Conservation (phyloP, 164 flowering plant genomes). For the Brasenia schreberi region DNA sequence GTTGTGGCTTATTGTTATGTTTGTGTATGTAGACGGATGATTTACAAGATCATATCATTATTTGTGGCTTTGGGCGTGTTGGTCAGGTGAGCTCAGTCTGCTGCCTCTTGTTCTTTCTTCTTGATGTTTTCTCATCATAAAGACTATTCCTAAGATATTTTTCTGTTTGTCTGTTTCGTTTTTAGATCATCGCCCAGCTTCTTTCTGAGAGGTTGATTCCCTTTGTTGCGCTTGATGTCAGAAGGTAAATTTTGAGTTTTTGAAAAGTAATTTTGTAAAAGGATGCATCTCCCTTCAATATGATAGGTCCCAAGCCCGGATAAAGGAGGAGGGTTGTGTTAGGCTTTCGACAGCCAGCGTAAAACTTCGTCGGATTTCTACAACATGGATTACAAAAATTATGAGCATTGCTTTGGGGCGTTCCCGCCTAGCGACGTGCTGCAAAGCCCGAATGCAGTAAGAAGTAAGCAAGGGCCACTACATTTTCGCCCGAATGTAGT, state of each 20-base stretch:
- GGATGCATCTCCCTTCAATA: no score
- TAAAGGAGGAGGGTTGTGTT: no score
- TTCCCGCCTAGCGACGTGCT: no score
- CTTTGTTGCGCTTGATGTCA: constrained; percentile 98
- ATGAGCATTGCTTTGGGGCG: no score
- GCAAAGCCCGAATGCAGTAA: no score
- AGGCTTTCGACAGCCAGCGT: no score
- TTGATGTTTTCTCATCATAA: neutral
- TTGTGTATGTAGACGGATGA: constrained; percentile 83
- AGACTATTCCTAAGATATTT: neutral
- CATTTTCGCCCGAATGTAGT: no score
- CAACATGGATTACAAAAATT: no score
- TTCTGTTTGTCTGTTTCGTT: constrained; percentile 3
- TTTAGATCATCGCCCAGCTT: constrained; percentile 97
- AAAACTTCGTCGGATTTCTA: no score
- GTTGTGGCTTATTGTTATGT: neutral
- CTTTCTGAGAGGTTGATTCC: constrained; percentile 96
- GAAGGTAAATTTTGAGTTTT: constrained; percentile 41
- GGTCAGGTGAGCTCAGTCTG: constrained; percentile 63
- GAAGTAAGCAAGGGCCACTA: no score
- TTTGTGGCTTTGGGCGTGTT: constrained; percentile 99
- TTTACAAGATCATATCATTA: constrained; percentile 96
- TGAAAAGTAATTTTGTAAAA: no score
- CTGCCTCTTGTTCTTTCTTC: neutral
- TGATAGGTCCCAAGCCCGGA: no score